Evolutionary conservation across 768 basidiomycete species (phyloP).

Genomic region (Clathrus columnatus): DNA sequence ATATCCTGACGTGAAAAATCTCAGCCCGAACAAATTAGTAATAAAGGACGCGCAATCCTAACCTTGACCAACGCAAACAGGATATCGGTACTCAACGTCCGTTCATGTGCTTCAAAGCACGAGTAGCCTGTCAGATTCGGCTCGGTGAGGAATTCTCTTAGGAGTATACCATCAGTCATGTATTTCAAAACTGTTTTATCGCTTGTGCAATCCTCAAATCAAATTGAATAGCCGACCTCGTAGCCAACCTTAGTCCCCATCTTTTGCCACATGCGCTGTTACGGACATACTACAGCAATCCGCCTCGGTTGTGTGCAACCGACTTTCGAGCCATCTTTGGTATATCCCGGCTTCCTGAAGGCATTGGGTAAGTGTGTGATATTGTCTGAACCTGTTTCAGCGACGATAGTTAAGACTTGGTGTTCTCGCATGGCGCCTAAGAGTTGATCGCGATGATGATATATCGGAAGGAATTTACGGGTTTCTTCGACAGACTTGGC

Average conservation of each 20-base stretch:
- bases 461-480: constrained; percentile 89
- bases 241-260: constrained; percentile 96
- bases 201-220: constrained; percentile 98
- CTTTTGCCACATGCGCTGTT: constrained; percentile 94
- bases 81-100: constrained; percentile 97
- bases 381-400: constrained; percentile 98
- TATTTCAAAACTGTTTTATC: constrained; percentile 99
- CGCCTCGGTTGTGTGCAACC: constrained; percentile 98
- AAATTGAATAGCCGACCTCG: constrained; percentile 99
- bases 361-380: constrained; percentile 98
- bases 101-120: constrained; percentile 92
- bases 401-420: constrained; percentile 94
- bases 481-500: constrained; percentile 89
- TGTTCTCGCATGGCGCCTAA: constrained; percentile 84
- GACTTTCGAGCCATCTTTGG: constrained; percentile 75
- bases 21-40: constrained; percentile 15
- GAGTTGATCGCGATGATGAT: constrained; percentile 77
- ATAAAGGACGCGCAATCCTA: constrained; percentile 27
- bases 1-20: constrained; percentile 75
- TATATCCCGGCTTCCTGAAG: constrained; percentile 97
- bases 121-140: constrained; percentile 94
- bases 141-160: constrained; percentile 95
- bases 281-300: constrained; percentile 99
- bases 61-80: constrained; percentile 98
- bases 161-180: constrained; percentile 99